Evolutionary conservation across 352 stramenopile genomes (phyloP).

Genomic region (Albugo laibachii): DNA sequence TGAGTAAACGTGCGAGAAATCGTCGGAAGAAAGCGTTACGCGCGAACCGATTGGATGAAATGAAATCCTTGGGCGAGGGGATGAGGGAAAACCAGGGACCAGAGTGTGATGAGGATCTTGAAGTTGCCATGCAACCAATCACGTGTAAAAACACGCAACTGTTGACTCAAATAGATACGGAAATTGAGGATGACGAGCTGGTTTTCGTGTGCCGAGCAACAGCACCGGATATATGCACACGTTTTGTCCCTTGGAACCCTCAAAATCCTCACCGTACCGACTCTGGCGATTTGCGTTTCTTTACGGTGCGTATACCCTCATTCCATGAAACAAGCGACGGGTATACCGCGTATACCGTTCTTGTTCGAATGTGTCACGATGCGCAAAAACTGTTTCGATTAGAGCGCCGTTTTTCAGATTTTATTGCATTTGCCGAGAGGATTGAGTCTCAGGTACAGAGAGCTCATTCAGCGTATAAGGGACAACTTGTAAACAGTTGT

Average conservation of each 20-base stretch:
- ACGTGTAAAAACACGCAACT: neutral
- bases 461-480: constrained; percentile 2
- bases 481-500: constrained; percentile 5
- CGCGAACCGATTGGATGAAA: constrained; percentile 8
- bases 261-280: constrained; percentile 8
- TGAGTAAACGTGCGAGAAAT: constrained; percentile 32
- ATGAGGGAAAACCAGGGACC: neutral
- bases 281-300: constrained; percentile 13
- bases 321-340: constrained; percentile 48
- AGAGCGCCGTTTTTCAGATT: constrained; percentile 62
- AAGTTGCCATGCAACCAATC: constrained; percentile 2
- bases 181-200: constrained; percentile 22
- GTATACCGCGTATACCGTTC: constrained; percentile 40
- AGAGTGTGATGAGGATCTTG: constrained; percentile 10
- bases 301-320: constrained; percentile 26
- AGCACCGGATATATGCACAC: constrained; percentile 36
- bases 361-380: constrained; percentile 17
- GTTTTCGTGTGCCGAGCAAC: constrained; percentile 41
- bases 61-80: neutral
- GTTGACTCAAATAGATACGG: neutral
- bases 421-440: constrained; percentile 27
- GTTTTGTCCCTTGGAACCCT: constrained; percentile 14
- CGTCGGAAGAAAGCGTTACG: constrained; percentile 25
- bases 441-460: constrained; percentile 21
- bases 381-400: constrained; percentile 24